phyloP scores from a whole-genome alignment of 129 eudicot species.

The Pittosporum tobira region DNA sequence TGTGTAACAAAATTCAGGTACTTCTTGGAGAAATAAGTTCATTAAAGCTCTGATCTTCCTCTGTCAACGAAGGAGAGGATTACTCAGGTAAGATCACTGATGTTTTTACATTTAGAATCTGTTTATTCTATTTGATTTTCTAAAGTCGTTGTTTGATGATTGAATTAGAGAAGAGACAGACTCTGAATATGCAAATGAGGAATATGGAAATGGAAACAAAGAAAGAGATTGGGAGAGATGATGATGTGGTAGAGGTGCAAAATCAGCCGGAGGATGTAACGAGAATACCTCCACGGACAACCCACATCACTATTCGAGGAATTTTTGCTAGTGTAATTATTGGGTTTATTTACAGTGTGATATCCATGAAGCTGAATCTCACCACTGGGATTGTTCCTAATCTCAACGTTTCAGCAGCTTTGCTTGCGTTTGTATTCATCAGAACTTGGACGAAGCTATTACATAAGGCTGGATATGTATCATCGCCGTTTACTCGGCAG shows the following conservation, averaged over 20 bases:
- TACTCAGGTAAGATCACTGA: too few relatives aligned
- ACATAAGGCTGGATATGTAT: conserved; percentile 21
- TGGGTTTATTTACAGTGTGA: conserved; percentile 41
- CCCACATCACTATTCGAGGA: conserved; percentile 40
- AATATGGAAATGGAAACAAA: not conserved
- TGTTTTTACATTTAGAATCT: too few relatives aligned
- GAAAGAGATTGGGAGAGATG: not conserved
- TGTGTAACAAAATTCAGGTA: too few relatives aligned
- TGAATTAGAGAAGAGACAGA: too few relatives aligned
- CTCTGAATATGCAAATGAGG: not conserved
- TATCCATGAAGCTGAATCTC: conserved; percentile 44
- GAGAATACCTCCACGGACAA: conserved; percentile 40
- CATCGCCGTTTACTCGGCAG: conserved; percentile 39
- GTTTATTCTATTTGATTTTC: too few relatives aligned
- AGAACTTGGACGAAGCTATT: conserved; percentile 36
- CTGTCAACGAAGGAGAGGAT: too few relatives aligned
- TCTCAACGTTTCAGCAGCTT: conserved; percentile 61
- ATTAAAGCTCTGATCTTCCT: too few relatives aligned
- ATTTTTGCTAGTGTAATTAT: conserved; percentile 29
- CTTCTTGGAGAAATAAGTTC: too few relatives aligned
- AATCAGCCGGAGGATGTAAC: conserved; percentile 15
- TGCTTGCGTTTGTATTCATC: conserved; percentile 41
- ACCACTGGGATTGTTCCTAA: conserved; percentile 49
- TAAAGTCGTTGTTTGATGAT: too few relatives aligned
- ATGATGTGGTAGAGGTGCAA: conserved; percentile 7